Base-by-base conservation (phyloP, 176 grass and related monocot species). In the Triticum aestivum region DNA sequence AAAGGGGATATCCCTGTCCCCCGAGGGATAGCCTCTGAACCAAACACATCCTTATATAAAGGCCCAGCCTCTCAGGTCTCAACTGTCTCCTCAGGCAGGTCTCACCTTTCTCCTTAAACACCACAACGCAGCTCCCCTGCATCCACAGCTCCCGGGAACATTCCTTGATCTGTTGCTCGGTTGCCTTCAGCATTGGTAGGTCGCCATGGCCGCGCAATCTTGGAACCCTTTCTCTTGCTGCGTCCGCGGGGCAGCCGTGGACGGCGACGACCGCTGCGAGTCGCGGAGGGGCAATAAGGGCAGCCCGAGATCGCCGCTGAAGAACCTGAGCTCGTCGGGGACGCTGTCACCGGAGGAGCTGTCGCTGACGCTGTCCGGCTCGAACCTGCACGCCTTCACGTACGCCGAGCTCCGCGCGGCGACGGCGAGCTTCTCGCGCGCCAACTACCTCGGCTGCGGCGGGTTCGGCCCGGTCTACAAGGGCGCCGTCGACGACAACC, bases 381-480 rank as follows among this genome's bases (percentile, higher is more conserved):
- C 96, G 17, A 90, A 94, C 83, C 93, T 98, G 85, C 83, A 93
- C 76, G 91, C 87, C 56, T 98, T 98, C 91, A 95, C 93, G 0
- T 85, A 87, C 73, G 70, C 89, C 6, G 93, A 98, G 88, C 93
- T 98, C 63, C 89, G 87, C 4, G 67, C 61, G 9, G 88, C 86
- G 8, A 95, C 96, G 34, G 69, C 18, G 7, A 87, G 45, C 77
- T 98, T 95, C 88, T 90, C 89, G 3, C 82, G 64, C 14, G 89
- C 87, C 42, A 98, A 98, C 77, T 95, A 92, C 81, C 89, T 98
- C 73, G 96, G 96, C 2, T 93, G 89, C 12, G 96, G 96, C 42
- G 96, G 96, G 0, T 98, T 98, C 35, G 93, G 96, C 27, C 93
- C 96, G 0, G 96, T 98, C 12, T 98, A 92, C 86, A 89, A 79